Percentiles rank a stretch among this genome's conserved stretches.
These are phyloP conservation scores for Panus rudis DNA, from an alignment of 768 basidiomycete genomes.

Conservation along the genomic window DNA sequence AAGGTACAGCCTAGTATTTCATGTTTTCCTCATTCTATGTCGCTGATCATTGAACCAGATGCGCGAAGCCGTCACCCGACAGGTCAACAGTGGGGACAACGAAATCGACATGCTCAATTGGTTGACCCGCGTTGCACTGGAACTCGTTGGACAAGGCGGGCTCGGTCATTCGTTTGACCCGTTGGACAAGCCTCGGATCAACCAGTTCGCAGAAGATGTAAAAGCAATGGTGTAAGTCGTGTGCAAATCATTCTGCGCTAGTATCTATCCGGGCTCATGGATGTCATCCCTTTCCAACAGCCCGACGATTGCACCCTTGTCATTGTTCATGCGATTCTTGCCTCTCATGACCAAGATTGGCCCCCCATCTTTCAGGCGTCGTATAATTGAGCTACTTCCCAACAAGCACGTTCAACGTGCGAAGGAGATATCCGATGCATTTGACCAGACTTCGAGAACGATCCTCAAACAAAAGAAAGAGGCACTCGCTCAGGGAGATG, in stretches of 20 bases:
- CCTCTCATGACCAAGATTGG: conserved; percentile 9
- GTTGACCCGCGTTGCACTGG: conserved; percentile 23
- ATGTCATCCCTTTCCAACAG: neutral
- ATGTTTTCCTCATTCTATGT: neutral
- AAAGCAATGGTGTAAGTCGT: conserved; percentile 27
- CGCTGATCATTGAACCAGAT: conserved; percentile 7
- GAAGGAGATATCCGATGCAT: conserved; percentile 26
- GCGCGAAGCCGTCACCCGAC: conserved; percentile 9
- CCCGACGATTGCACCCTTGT: neutral
- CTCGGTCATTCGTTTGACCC: conserved; percentile 34
- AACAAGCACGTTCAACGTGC: conserved; percentile 24
- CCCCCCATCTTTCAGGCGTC: conserved; percentile 22
- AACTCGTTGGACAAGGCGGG: conserved; percentile 41
- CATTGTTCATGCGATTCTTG: neutral
- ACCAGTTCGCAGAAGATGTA: conserved; percentile 20
- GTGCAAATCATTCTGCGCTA: neutral
- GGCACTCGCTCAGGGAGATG: conserved; percentile 28
- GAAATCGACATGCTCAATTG: conserved; percentile 22
- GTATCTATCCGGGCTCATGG: neutral
- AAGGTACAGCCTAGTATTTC: conserved; percentile 2
- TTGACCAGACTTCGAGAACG: conserved; percentile 28
- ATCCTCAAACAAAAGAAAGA: conserved; percentile 32
- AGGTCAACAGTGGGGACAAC: neutral
- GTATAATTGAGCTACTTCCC: conserved; percentile 27
- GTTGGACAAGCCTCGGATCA: conserved; percentile 25